phyloP scores from a whole-genome alignment of 2,329 filamentous ascomycete genomes.

The Blastomyces gilchristii region DNA sequence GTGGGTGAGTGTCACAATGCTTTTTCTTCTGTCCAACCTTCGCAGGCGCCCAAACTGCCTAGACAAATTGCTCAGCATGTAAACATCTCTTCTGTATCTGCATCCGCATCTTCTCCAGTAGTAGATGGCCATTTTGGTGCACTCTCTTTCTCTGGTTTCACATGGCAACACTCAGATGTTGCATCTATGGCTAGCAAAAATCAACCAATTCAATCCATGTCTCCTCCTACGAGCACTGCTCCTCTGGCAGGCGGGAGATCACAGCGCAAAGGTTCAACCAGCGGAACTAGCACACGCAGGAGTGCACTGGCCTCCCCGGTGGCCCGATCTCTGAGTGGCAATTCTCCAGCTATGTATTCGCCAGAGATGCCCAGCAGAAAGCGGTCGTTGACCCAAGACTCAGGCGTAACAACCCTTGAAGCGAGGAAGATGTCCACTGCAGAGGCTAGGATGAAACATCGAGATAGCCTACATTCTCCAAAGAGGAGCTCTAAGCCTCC shows the following conservation, averaged over 20 bases:
- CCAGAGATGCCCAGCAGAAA: conserved; percentile 4
- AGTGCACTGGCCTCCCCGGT: not conserved
- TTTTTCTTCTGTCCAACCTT: conserved; percentile 22
- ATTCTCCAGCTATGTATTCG: not conserved
- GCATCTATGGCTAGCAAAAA: not conserved
- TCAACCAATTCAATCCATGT: conserved; percentile 6
- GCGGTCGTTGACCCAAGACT: conserved; percentile 5
- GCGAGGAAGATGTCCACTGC: conserved; percentile 13
- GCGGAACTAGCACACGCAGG: not conserved
- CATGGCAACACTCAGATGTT: conserved; percentile 5
- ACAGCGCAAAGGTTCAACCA: not conserved
- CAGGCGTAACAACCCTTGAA: conserved; percentile 10
- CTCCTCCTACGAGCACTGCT: not conserved
- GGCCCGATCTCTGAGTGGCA: not conserved
- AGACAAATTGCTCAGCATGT: not conserved
- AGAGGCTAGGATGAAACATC: conserved; percentile 5
- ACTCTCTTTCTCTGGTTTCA: conserved; percentile 1
- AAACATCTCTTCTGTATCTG: conserved; percentile 1
- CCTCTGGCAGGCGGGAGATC: not conserved
- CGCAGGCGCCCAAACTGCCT: not conserved
- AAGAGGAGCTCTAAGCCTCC: not conserved
- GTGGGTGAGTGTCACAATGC: conserved; percentile 37
- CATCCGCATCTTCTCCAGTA: conserved; percentile 2
- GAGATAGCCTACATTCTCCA: conserved; percentile 3
- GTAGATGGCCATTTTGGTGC: not conserved